Conservation (phyloP, 1,284 basidiomycete genomes). For the Leccinum fuscescens region DNA sequence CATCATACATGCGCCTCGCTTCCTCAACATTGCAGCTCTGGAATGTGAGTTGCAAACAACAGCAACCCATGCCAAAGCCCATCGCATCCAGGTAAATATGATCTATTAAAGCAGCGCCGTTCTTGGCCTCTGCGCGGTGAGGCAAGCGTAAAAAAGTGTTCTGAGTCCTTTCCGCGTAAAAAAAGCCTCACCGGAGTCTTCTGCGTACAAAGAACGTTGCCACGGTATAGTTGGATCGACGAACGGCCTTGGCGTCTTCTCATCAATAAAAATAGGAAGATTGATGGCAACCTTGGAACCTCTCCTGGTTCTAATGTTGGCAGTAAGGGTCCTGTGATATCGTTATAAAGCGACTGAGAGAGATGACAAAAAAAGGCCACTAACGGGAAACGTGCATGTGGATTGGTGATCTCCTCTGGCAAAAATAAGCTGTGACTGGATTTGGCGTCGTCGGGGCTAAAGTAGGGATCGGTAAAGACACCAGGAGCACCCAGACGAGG, state of each 20-base stretch:
- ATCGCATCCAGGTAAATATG: conserved; percentile 99
- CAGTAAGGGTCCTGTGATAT: conserved; percentile 79
- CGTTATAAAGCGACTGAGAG: conserved; percentile 9
- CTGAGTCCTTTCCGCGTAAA: conserved; percentile 8
- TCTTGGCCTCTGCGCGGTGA: conserved; percentile 67
- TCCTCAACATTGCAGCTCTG: conserved; percentile 93
- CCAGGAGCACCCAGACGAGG: conserved; percentile 88
- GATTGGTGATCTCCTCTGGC: conserved; percentile 94
- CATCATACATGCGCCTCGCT: conserved; percentile 92
- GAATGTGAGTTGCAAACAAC: conserved; percentile 96
- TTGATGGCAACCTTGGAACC: conserved; percentile 96
- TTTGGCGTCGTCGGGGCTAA: conserved; percentile 67
- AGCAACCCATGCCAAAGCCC: conserved; percentile 99
- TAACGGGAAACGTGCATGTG: conserved; percentile 95
- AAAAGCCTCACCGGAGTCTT: conserved; percentile 64
- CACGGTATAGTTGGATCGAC: conserved; percentile 88
- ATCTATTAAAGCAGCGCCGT: conserved; percentile 82
- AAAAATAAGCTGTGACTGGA: conserved; percentile 92
- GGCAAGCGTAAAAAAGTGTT: conserved; percentile 8
- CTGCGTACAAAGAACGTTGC: conserved; percentile 76
- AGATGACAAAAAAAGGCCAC: conserved; percentile 35
- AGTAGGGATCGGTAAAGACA: conserved; percentile 90
- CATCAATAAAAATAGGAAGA: conserved; percentile 90
- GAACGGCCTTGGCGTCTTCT: conserved; percentile 85
- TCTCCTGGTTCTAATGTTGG: conserved; percentile 89